Conservation (phyloP, 2,329 filamentous ascomycete species). For the Talaromyces sp. region DNA sequence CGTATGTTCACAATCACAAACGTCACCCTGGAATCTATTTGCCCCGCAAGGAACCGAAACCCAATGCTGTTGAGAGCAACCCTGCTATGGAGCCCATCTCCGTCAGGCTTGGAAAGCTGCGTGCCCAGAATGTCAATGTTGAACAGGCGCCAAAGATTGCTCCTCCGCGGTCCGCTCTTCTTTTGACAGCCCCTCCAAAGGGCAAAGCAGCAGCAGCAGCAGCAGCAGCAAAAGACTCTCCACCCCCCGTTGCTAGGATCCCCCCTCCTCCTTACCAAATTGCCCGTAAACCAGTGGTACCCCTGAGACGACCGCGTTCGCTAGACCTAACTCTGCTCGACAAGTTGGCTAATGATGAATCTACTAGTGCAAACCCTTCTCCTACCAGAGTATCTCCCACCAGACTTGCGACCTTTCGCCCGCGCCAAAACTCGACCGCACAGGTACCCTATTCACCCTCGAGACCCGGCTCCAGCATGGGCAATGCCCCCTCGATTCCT, state of each 20-base stretch:
- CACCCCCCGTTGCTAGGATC: conserved; percentile 1
- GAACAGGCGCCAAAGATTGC: background rate
- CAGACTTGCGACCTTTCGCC: conserved; percentile 25
- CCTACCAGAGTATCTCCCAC: conserved; percentile 8
- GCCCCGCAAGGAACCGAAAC: background rate
- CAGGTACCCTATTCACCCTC: conserved; percentile 25
- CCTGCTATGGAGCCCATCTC: background rate
- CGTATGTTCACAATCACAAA: conserved; percentile 28
- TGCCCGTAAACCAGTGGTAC: background rate
- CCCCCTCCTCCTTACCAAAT: background rate
- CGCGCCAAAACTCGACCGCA: conserved; percentile 24
- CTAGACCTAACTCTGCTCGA: conserved; percentile 11
- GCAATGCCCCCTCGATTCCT: conserved; percentile 36
- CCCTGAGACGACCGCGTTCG: background rate
- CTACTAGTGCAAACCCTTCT: conserved; percentile 11
- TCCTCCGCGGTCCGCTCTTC: background rate
- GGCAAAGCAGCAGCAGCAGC: background rate
- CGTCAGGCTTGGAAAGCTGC: background rate
- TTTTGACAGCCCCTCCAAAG: background rate
- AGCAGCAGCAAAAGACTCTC: conserved; percentile 1
- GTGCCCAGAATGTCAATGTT: background rate
- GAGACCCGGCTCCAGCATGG: conserved; percentile 39
- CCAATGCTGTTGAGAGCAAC: background rate
- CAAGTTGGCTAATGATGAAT: conserved; percentile 7
- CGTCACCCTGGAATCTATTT: background rate